Base-by-base conservation (phyloP, 2,329 filamentous ascomycete genomes). In the Dactylella cylindrospora region DNA sequence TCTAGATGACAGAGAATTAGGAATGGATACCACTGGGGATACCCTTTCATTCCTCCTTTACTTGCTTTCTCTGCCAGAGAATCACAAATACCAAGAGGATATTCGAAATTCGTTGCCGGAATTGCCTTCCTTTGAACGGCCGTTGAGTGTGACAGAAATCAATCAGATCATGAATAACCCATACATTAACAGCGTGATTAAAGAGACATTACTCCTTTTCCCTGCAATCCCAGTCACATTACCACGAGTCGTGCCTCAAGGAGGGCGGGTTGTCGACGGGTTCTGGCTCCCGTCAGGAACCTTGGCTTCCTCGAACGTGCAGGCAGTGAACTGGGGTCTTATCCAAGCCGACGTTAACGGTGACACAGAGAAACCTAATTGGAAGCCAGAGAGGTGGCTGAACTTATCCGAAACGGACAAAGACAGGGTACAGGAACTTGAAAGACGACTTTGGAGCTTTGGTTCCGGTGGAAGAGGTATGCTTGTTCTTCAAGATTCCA, bases 261-360 rank as follows among this genome's bases (percentile, higher is more conserved):
- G 33, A 33, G 81, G 82, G 0, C 75, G 81, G 25, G 72, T 71
- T 0, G 79, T 85, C 45, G 79, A 82, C 60, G 80, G 78, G 1
- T 77, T 76, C 65, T 76, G 74, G 51, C 60, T 84, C 12, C 81
- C 82, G 0, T 75, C 71, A 31, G 73, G 75, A 3, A 79, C 80
- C 0, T 76, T 82, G 32, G 81, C 83, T 44, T 62, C 57, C 44
- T 50, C 35, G 49, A 54, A 43, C n/a, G 57, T 54, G 44, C 75
- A 78, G 53, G 77, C 75, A 66, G 68, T 81, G 40, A 84, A 83
- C 65, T 22, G 32, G 13, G 45, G 35, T 10, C 49, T 62, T 39
- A 32, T 53, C 31, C 36, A 23, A 32, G n/a, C n/a, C n/a, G 43
- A 46, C 28, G 39, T 45, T 41, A 38, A 49, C 31, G 39, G 49